These are phyloP conservation scores for Paracamarosporium sp. DNA, from an alignment of 2,329 filamentous ascomycete species.

Conservation along the genomic window DNA sequence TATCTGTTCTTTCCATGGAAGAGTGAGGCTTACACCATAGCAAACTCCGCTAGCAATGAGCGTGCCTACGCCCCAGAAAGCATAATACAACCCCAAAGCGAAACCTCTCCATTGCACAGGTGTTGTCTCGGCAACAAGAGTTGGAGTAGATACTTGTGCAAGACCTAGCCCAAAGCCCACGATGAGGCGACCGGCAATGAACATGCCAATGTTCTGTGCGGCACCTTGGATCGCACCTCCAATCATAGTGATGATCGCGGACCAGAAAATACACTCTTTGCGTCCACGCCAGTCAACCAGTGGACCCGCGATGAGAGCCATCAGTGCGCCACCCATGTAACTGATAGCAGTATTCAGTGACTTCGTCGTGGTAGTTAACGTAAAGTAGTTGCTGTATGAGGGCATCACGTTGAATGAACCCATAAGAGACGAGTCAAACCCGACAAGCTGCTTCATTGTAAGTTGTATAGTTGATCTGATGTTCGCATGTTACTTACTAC, in stretches of 20 bases:
- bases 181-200: slow-evolving; percentile 65
- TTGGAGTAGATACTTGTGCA: slow-evolving; percentile 62
- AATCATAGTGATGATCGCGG: slow-evolving; percentile 58
- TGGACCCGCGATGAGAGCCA: slow-evolving; percentile 47
- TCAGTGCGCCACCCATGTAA: slow-evolving; percentile 49
- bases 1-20: background rate
- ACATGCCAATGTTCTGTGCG: slow-evolving; percentile 53
- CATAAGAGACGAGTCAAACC: slow-evolving; percentile 56
- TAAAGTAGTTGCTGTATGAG: slow-evolving; percentile 51
- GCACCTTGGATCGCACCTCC: slow-evolving; percentile 58
- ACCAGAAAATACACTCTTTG: slow-evolving; percentile 58
- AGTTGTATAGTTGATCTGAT: background rate
- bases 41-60: slow-evolving; percentile 60
- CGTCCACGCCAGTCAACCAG: slow-evolving; percentile 48
- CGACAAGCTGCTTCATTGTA: slow-evolving; percentile 23
- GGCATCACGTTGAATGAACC: slow-evolving; percentile 52
- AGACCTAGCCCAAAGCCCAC: slow-evolving; percentile 67
- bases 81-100: slow-evolving; percentile 63
- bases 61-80: slow-evolving; percentile 56
- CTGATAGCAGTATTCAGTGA: slow-evolving; percentile 56
- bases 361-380: slow-evolving; percentile 48
- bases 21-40: slow-evolving; percentile 34
- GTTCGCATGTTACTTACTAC: slow-evolving; percentile 12
- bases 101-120: slow-evolving; percentile 67
- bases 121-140: slow-evolving; percentile 66